These are phyloP conservation scores for Lecanicillium sp. DNA, from an alignment of 2,329 filamentous ascomycete genomes.

Conservation along the genomic window DNA sequence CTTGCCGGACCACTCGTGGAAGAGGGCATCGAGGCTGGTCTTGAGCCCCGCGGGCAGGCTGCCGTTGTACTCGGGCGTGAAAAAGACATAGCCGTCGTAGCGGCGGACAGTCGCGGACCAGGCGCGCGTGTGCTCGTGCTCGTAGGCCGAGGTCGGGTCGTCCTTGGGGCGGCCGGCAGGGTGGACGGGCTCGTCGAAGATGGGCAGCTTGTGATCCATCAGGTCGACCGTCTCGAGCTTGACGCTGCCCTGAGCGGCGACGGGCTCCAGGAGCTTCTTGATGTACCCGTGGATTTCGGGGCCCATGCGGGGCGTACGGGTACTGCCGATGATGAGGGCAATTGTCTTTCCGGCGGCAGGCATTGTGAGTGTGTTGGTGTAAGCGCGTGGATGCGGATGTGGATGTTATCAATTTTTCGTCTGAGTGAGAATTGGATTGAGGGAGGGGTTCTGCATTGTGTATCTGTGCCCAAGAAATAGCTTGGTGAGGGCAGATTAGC, in stretches of 20 bases:
- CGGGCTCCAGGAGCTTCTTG: constrained; percentile 25
- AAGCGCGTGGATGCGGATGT: background rate
- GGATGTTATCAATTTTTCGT: too few relatives aligned
- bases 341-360: constrained; percentile 17
- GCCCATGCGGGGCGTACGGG: constrained; percentile 28
- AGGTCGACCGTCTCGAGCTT: constrained; percentile 28
- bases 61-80: constrained; percentile 47
- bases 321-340: constrained; percentile 31
- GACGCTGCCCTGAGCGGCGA: constrained; percentile 17
- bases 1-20: constrained; percentile 50
- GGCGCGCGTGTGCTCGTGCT: constrained; percentile 30
- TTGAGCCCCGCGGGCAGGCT: constrained; percentile 46
- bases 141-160: constrained; percentile 24
- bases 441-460: too few relatives aligned
- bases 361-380: background rate
- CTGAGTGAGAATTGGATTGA: too few relatives aligned
- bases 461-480: too few relatives aligned
- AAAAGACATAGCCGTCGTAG: constrained; percentile 38
- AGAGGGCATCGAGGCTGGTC: constrained; percentile 54
- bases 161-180: constrained; percentile 30
- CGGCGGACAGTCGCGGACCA: constrained; percentile 37
- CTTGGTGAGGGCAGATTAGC: too few relatives aligned
- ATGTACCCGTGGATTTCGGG: constrained; percentile 24
- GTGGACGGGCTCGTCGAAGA: constrained; percentile 33
- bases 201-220: constrained; percentile 32